These are phyloP conservation scores for Lagerstroemia speciosa DNA, from an alignment of 345 rosid genomes.

Conservation along the genomic window DNA sequence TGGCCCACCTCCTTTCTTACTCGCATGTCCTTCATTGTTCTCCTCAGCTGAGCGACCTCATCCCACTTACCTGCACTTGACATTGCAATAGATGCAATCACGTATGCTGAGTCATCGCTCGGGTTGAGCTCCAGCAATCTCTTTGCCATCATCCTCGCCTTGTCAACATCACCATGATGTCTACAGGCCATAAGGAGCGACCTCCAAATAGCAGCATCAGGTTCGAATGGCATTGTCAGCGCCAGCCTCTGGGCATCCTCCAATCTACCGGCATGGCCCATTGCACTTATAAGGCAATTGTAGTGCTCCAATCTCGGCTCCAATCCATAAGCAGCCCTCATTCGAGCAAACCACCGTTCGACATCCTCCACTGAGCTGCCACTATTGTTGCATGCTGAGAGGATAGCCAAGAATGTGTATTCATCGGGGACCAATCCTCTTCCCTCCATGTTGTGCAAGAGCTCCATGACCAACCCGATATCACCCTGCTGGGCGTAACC, in stretches of 20 bases:
- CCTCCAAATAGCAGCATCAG: constrained; percentile 41
- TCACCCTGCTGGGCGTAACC: constrained; percentile 43
- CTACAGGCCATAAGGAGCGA: constrained; percentile 26
- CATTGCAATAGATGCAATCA: constrained; percentile 15
- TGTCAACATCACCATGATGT: constrained; percentile 19
- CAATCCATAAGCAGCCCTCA: constrained; percentile 20
- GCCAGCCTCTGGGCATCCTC: constrained; percentile 31
- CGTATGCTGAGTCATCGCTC: constrained; percentile 30
- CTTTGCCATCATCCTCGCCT: constrained; percentile 19
- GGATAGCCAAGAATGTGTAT: constrained; percentile 32
- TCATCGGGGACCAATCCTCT: constrained; percentile 28
- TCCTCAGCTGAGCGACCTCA: constrained; percentile 21
- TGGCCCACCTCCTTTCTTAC: constrained; percentile 35
- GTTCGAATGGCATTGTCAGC: constrained; percentile 27
- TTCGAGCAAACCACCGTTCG: constrained; percentile 27
- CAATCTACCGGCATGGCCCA: constrained; percentile 26
- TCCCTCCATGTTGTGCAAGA: constrained; percentile 22
- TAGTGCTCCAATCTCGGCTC: constrained; percentile 39
- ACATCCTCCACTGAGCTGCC: constrained; percentile 24
- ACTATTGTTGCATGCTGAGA: constrained; percentile 25
- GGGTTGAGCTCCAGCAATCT: constrained; percentile 26
- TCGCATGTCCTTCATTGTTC: constrained; percentile 14
- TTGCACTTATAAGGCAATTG: constrained; percentile 27
- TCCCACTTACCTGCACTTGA: constrained; percentile 20
- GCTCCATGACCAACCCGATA: constrained; percentile 16